Conservation (phyloP, 768 basidiomycete genomes). For the Phylloporus sp. region DNA sequence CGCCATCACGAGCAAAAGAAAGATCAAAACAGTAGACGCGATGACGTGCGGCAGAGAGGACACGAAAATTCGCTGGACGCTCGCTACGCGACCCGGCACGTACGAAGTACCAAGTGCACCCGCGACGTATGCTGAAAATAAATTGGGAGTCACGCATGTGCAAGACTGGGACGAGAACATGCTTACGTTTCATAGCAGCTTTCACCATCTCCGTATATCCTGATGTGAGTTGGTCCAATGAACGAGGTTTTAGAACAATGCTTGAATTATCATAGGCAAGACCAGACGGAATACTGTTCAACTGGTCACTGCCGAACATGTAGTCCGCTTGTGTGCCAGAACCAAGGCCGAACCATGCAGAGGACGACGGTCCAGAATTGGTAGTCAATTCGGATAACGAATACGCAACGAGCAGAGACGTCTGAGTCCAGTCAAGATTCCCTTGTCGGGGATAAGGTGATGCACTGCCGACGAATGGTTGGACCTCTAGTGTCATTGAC, state of each 20-base stretch:
- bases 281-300: slow-evolving; percentile 1
- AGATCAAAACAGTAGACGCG: slow-evolving; percentile 1
- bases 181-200: slow-evolving; percentile 16
- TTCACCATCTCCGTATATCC: slow-evolving; percentile 10
- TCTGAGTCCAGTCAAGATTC: slow-evolving; percentile 17
- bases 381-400: slow-evolving; percentile 6
- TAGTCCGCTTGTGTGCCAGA: slow-evolving; percentile 9
- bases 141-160: background rate
- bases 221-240: slow-evolving; percentile 3
- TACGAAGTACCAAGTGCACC: slow-evolving; percentile 10
- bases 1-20: slow-evolving; percentile 3
- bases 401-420: slow-evolving; percentile 7
- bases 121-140: slow-evolving; percentile 10
- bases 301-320: slow-evolving; percentile 5
- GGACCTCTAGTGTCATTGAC: slow-evolving; percentile 10
- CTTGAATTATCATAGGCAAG: background rate
- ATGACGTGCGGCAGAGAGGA: slow-evolving; percentile 13
- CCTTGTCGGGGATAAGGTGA: slow-evolving; percentile 6
- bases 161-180: background rate
- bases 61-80: slow-evolving; percentile 7
- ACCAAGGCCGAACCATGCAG: slow-evolving; percentile 6
- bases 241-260: slow-evolving; percentile 2
- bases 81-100: slow-evolving; percentile 15
- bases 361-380: slow-evolving; percentile 8
- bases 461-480: background rate